Base-by-base conservation (phyloP, 345 rosid genomes). In the Tarenaya hassleriana region DNA sequence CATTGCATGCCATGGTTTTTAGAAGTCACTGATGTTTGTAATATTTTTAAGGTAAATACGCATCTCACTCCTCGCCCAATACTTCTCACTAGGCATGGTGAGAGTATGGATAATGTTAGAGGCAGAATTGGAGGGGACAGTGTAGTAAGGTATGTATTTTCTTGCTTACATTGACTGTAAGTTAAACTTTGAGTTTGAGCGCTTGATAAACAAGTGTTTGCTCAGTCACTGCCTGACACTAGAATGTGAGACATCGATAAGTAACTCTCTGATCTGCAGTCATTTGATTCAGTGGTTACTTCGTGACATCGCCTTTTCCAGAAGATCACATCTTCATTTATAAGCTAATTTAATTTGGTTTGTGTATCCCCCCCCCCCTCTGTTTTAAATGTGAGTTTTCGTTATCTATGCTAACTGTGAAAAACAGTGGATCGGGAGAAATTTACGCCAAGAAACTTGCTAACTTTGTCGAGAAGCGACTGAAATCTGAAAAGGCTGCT, bases 11-110 rank as follows among this genome's bases (percentile, higher is more conserved):
- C 55, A 47, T 59, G 9, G 10, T 35, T 47, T 50, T 33, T 17
- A 13, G 21, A 53, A 47, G 40, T 10, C 9, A 11, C 47, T 66
- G 41, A 41, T 10, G 16, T 44, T 48, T 53, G 10, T 60, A 19
- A 40, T 48, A 48, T 47, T 59, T 16, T 11, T 41, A 16, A 94
- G 99, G 99, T 94, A 65, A 94, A 94, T 70, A 86, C 89, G 1
- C 99, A 88, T 76, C 89, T 94, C 27, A 94, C 99, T 8, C 99
- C 99, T 14, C 97, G 95, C 35, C 99, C 99, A 27, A 94, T 94
- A 71, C 70, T 94, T 58, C 89, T 94, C 44, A 94, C 97, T 47
- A 82, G 99, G 75, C 99, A 94, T 77, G 99, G 99, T 45, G 97
- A 94, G 78, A 94, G 99, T 69, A 72, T 76, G 68, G 81, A 85